A percentile compares a stretch with the other conserved stretches of the same genome.
Evolutionary conservation across 176 grass and related monocot species (phyloP).

Genomic region (Oropetium thomaeum): DNA sequence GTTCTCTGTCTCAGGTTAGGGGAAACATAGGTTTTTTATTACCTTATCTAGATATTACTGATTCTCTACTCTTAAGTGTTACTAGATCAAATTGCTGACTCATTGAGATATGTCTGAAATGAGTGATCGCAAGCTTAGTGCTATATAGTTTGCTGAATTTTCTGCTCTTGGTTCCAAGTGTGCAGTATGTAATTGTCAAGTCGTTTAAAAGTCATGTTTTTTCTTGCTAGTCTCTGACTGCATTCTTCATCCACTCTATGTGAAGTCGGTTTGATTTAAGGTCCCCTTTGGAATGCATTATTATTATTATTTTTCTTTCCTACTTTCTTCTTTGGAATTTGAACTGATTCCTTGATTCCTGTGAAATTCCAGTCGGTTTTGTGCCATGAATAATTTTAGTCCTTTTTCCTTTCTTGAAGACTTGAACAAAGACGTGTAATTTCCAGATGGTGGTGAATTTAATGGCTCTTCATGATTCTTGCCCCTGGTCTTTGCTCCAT

Average conservation of each 20-base stretch:
- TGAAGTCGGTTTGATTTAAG: too few species aligned
- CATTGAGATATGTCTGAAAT: background rate
- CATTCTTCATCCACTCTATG: too few species aligned
- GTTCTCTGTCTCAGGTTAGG: constrained; percentile 7
- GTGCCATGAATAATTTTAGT: too few species aligned
- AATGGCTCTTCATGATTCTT: background rate
- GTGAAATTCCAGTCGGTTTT: too few species aligned
- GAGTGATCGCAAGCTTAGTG: background rate
- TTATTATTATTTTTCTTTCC: too few species aligned
- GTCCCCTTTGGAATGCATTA: too few species aligned
- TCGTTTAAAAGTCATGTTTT: background rate
- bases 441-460: too few species aligned
- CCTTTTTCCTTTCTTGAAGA: too few species aligned
- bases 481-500: too few species aligned
- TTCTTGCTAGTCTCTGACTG: background rate
- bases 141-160: background rate
- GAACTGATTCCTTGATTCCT: too few species aligned
- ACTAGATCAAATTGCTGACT: background rate
- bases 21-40: constrained; percentile 15
- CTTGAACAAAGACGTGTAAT: too few species aligned
- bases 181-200: background rate
- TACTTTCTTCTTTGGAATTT: too few species aligned
- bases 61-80: background rate
- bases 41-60: background rate
- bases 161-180: background rate